Evolutionary conservation across 2,329 filamentous ascomycete genomes (phyloP), one percentile per base, ranked within the genome.

Genomic region (Fusarium begoniae): DNA sequence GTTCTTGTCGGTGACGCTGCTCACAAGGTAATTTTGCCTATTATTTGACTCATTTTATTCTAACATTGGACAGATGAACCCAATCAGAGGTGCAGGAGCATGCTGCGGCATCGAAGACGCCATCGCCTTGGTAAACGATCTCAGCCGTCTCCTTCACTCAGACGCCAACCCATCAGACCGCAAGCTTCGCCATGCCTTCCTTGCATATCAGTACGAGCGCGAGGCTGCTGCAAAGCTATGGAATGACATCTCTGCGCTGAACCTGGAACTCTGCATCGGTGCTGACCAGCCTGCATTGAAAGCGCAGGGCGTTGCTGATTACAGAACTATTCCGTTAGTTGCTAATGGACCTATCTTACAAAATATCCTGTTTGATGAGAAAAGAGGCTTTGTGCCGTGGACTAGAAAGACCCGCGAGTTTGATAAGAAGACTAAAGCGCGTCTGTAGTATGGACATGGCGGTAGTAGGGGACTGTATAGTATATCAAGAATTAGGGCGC

Each of bases 1-100:
- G 69, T 72, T 17, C 20, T 72, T 18, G 53, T 69, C 1, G 69
- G 69, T 1, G 69, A 72, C 37, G 63, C 69, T n/a, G 69, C 69
- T 3, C 69, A 72, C 1, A 72, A 72, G 26, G 69, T 64, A 22
- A 5, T 32, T 32, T 32, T 5, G 5, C 26, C 4, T 26, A 26
- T 6, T 26, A 6, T 26, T 26, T 26, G 26, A 6, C 26, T 26
- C 4, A 26, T 6, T 26, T 26, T 5, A 26, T 26, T 5, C 26
- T 26, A 26, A 26, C 26, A 26, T 26, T 26, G 6, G 6, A 10
- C 14, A 72, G 69, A 72, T 72, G 57, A 72, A 72, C 5, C 69
- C 69, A 1, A 63, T 72, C 9, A 51, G 69, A 56, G 69, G 69
- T 14, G 69, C 69, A 28, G 69, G 69, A 22, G 69, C 69, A 40